Evolutionary conservation across 257 asterid species (phyloP).

Genomic region (Jacaranda copaia): DNA sequence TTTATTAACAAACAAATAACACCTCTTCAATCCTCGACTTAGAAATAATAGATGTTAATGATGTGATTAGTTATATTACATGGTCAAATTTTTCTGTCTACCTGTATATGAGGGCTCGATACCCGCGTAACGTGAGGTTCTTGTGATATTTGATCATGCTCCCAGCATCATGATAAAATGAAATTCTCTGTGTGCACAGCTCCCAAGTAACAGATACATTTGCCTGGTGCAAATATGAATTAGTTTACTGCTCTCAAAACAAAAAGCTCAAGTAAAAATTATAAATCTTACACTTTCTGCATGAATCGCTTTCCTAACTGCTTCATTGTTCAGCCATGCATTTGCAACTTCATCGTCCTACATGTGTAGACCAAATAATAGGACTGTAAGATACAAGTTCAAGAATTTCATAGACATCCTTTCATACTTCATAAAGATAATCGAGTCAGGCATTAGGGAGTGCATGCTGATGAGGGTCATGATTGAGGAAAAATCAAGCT

Average conservation of each 20-base stretch:
- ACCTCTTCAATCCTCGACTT: not conserved
- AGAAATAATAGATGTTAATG: not conserved
- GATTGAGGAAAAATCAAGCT: not conserved
- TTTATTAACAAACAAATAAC: not conserved
- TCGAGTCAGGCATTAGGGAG: too few relatives aligned
- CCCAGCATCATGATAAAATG: constrained; percentile 77
- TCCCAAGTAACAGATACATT: constrained; percentile 63
- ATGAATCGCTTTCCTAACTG: constrained; percentile 87
- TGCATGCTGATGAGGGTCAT: too few relatives aligned
- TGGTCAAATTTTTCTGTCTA: constrained; percentile 15
- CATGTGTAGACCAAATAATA: constrained; percentile 30
- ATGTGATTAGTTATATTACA: not conserved
- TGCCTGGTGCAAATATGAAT: constrained; percentile 47
- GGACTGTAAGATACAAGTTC: not conserved
- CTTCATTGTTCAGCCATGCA: constrained; percentile 80
- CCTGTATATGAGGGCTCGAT: constrained; percentile 88
- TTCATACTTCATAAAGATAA: too few relatives aligned
- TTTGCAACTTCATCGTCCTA: constrained; percentile 88
- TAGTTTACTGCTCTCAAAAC: constrained; percentile 27
- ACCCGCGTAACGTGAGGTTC: constrained; percentile 84
- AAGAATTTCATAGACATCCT: too few relatives aligned
- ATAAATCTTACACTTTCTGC: constrained; percentile 72
- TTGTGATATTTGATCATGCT: constrained; percentile 95
- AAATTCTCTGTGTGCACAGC: constrained; percentile 71
- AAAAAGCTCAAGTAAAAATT: constrained; percentile 17